These are phyloP conservation scores for Ramaria sp. DNA, from an alignment of 768 basidiomycete species.

Conservation along the genomic window DNA sequence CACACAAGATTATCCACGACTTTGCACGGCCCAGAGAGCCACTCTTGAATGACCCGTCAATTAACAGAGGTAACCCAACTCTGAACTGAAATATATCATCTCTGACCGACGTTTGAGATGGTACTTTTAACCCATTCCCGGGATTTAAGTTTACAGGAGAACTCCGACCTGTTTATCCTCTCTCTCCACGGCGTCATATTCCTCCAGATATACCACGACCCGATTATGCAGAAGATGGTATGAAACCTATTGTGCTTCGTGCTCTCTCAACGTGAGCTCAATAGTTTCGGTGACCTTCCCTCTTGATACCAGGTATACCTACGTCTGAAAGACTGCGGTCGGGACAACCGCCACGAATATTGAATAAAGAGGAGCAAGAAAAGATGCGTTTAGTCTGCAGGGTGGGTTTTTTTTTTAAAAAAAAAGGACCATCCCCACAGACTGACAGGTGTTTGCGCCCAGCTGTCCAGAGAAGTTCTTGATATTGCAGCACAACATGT, in stretches of 20 bases:
- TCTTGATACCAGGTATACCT: slow-evolving; percentile 37
- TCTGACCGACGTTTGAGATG: slow-evolving; percentile 35
- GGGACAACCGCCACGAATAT: slow-evolving; percentile 53
- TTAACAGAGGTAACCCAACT: slow-evolving; percentile 17
- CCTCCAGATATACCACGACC: slow-evolving; percentile 80
- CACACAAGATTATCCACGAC: slow-evolving; percentile 68
- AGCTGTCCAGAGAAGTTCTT: slow-evolving; percentile 89
- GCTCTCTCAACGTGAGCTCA: slow-evolving; percentile 24
- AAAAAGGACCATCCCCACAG: not conserved
- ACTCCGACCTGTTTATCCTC: slow-evolving; percentile 78
- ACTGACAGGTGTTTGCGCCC: slow-evolving; percentile 3
- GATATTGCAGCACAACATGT: slow-evolving; percentile 83
- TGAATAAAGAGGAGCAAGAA: slow-evolving; percentile 66
- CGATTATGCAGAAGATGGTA: slow-evolving; percentile 76
- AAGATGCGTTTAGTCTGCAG: slow-evolving; percentile 82
- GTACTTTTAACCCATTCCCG: slow-evolving; percentile 71
- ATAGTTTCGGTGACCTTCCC: slow-evolving; percentile 10
- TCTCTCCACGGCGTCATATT: slow-evolving; percentile 63
- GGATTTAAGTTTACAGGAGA: slow-evolving; percentile 70
- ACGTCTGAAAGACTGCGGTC: slow-evolving; percentile 43
- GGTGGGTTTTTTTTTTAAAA: slow-evolving; percentile 43
- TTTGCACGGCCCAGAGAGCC: slow-evolving; percentile 30
- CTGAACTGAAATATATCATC: not conserved
- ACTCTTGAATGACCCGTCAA: slow-evolving; percentile 17
- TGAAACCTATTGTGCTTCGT: slow-evolving; percentile 21